Percentiles rank a stretch among this genome's conserved stretches.
Evolutionary conservation across 139 green algal species (phyloP).

Genomic region (Eudorina sp.): DNA sequence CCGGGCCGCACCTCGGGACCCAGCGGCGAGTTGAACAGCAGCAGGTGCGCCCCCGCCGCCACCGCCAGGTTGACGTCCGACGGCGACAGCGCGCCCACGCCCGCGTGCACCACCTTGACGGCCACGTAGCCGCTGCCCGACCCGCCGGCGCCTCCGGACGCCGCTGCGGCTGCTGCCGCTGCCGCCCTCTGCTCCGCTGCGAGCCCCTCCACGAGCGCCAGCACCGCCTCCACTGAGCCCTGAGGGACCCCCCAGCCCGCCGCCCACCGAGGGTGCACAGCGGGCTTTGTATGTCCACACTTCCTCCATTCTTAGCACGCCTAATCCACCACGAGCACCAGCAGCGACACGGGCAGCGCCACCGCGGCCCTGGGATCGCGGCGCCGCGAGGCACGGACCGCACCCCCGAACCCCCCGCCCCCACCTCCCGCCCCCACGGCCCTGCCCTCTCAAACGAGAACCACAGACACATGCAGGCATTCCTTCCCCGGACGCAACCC

Average conservation of each 20-base stretch:
- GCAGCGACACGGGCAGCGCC: background rate
- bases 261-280: too few relatives aligned
- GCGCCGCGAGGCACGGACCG: too few relatives aligned
- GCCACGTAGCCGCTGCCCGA: background rate
- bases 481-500: too few relatives aligned
- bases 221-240: constrained; percentile 59
- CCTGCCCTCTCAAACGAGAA: too few relatives aligned
- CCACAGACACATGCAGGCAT: too few relatives aligned
- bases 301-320: too few relatives aligned
- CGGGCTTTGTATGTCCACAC: too few relatives aligned
- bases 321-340: background rate
- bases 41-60: constrained; percentile 73
- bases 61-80: constrained; percentile 82
- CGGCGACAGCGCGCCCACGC: constrained; percentile 80
- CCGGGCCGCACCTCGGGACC: background rate
- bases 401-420: too few relatives aligned
- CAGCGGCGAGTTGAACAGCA: constrained; percentile 84
- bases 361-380: too few relatives aligned
- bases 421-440: too few relatives aligned
- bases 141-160: background rate
- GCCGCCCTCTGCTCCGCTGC: constrained; percentile 5
- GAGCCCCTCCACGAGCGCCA: constrained; percentile 33
- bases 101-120: constrained; percentile 71
- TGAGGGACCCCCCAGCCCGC: background rate
- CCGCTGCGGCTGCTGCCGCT: background rate